Base-by-base conservation (phyloP, 768 basidiomycete genomes). In the Cystobasidiopsis lactophilus region DNA sequence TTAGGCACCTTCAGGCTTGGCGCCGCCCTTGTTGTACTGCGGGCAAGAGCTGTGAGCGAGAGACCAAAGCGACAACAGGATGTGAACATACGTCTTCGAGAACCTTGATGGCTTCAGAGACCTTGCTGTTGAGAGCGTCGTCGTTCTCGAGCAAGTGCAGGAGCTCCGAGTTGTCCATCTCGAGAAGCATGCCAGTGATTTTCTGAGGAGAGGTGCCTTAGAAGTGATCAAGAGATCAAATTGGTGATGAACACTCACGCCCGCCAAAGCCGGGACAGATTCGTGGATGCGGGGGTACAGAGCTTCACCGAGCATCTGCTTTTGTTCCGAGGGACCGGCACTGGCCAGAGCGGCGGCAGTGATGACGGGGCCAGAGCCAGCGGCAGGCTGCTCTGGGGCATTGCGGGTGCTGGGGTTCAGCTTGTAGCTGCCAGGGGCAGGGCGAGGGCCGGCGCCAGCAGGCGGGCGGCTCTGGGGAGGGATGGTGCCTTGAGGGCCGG, bases 101-200 rank as follows among this genome's bases (percentile, higher is more conserved):
- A 46, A 95, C 89, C 53, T 72, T 66, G 57, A 95, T 74, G 30
- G 91, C 91, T 72, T 96, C 91, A 55, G 75, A 77, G 59, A 93
- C 82, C 75, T 98, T 98, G 68, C 73, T 70, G 63, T 76, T 76
- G 74, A 98, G 77, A 40, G 88, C 77, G 10, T 85, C 84, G 21
- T 72, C 70, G 51, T 77, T 70, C 56, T 91, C 86, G 61, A 96
- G 70, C 47, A 98, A 76, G 69, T 84, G 80, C 27, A 96, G 70
- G 48, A 98, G 74, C 69, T 96, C 93, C 45, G 74, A 65, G 70
- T 91, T 91, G 68, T 95, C 89, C 91, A 98, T 96, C 77, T 98
- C 89, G 58, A 95, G 77, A 64, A 95, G 73, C 89, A 95, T 95
- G 52, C 63, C 61, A 46, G 51, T 58, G 45, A 50, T 51, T 27